These are phyloP conservation scores for Melaleuca quinquenervia DNA, from an alignment of 345 rosid genomes.

Conservation along the genomic window DNA sequence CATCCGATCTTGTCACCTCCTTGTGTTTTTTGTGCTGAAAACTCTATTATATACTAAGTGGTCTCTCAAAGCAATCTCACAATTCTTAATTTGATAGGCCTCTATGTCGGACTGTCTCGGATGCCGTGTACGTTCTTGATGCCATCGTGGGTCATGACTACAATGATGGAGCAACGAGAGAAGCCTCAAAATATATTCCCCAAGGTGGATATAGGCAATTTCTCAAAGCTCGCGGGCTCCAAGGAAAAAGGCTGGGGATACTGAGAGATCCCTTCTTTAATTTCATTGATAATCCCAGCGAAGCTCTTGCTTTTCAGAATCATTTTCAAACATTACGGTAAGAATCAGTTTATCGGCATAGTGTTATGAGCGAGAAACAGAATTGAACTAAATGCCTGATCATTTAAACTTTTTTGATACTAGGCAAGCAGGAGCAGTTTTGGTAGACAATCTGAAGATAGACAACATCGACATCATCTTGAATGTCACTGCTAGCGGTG, in stretches of 20 bases:
- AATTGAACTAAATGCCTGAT: neutral
- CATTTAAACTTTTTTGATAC: neutral
- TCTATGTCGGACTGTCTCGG: slow-evolving; percentile 47
- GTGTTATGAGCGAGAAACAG: neutral
- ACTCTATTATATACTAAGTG: neutral
- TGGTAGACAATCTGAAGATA: slow-evolving; percentile 35
- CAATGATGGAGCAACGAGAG: slow-evolving; percentile 26
- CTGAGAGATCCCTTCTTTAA: slow-evolving; percentile 34
- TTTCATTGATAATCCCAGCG: neutral
- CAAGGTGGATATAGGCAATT: slow-evolving; percentile 37
- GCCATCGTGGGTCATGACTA: slow-evolving; percentile 44
- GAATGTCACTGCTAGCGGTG: neutral
- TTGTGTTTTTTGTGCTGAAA: neutral
- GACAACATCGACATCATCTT: slow-evolving; percentile 22
- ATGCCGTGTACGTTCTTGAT: slow-evolving; percentile 51
- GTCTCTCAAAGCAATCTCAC: neutral
- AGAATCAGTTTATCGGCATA: neutral
- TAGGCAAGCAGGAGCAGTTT: slow-evolving; percentile 40
- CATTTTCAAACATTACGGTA: slow-evolving; percentile 48
- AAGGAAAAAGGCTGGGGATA: slow-evolving; percentile 48
- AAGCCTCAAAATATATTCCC: slow-evolving; percentile 32
- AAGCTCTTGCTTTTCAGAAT: slow-evolving; percentile 13
- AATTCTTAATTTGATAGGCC: slow-evolving; percentile 21
- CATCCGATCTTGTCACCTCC: neutral
- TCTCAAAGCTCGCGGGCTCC: slow-evolving; percentile 33